These are phyloP conservation scores for Perilla frutescens DNA, from an alignment of 257 asterid species.

Conservation along the genomic window DNA sequence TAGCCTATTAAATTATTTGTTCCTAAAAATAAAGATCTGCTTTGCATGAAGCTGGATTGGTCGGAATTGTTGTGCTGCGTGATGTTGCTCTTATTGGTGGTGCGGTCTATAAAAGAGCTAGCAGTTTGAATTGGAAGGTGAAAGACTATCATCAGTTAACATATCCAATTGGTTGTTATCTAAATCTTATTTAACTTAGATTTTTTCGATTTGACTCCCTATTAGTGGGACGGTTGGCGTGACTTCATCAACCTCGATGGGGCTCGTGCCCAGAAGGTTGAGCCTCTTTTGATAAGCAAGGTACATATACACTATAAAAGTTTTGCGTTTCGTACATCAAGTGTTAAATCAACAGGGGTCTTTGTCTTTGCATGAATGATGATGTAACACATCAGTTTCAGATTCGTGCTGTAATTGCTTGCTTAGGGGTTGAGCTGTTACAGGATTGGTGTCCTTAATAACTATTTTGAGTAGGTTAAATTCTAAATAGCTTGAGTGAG, in stretches of 20 bases:
- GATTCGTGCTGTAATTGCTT: neutral
- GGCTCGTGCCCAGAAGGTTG: conserved; percentile 65
- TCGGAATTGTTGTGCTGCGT: conserved; percentile 77
- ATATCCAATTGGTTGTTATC: neutral
- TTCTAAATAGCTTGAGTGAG: conserved; percentile 7
- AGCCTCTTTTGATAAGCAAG: conserved; percentile 92
- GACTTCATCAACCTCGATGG: conserved; percentile 89
- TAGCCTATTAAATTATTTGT: neutral
- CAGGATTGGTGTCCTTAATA: neutral
- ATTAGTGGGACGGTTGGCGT: conserved; percentile 74
- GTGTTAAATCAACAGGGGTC: conserved; percentile 5
- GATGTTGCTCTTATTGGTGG: conserved; percentile 91
- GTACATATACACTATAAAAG: conserved; percentile 42
- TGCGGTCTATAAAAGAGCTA: conserved; percentile 80
- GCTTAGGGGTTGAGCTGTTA: neutral
- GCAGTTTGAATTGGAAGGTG: conserved; percentile 81
- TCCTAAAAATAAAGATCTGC: conserved; percentile 2
- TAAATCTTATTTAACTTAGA: conserved; percentile 26
- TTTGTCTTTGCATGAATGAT: neutral
- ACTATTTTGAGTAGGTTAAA: neutral
- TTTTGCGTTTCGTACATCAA: conserved; percentile 9
- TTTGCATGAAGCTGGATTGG: conserved; percentile 75
- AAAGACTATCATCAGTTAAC: conserved; percentile 5
- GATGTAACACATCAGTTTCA: neutral
- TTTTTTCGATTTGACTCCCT: conserved; percentile 26